phyloP scores from a whole-genome alignment of 2,329 filamentous ascomycete species.

The Alternaria solani region DNA sequence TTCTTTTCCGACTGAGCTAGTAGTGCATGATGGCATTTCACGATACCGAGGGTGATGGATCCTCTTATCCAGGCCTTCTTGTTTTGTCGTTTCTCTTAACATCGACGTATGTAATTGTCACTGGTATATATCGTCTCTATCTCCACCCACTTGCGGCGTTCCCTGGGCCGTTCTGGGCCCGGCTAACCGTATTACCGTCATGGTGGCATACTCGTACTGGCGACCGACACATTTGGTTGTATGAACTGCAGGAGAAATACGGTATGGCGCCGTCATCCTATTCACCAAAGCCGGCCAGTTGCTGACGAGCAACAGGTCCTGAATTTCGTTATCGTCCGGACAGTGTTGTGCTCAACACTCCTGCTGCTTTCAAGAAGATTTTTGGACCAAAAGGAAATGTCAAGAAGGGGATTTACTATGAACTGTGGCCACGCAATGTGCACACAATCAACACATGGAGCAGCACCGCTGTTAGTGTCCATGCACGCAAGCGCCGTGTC shows the following conservation, averaged over 20 bases:
- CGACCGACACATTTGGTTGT: conserved; percentile 75
- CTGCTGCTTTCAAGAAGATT: conserved; percentile 55
- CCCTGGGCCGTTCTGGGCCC: conserved; percentile 37
- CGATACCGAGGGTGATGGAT: not conserved
- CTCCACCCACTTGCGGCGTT: conserved; percentile 34
- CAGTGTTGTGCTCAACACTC: conserved; percentile 76
- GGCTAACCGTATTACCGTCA: conserved; percentile 27
- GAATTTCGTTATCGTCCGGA: conserved; percentile 75
- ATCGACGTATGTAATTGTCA: conserved; percentile 19
- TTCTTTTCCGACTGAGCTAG: conserved; percentile 6
- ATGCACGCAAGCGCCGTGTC: conserved; percentile 51
- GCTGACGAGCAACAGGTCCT: conserved; percentile 8
- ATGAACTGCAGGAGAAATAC: conserved; percentile 74
- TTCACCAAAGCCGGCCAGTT: not conserved
- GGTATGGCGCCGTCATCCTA: conserved; percentile 53
- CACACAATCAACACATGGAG: conserved; percentile 50
- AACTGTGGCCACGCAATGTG: conserved; percentile 49
- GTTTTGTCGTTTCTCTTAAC: conserved; percentile 5
- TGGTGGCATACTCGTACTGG: conserved; percentile 74
- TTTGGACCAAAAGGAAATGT: conserved; percentile 56
- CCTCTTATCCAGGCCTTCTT: conserved; percentile 15
- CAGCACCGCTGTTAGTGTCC: conserved; percentile 38
- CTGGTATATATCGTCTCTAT: conserved; percentile 26
- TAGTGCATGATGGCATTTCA: conserved; percentile 12
- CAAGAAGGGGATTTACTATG: conserved; percentile 56